phyloP scores from a whole-genome alignment of 2,329 filamentous ascomycete genomes.

The Zymoseptoria crescenta region DNA sequence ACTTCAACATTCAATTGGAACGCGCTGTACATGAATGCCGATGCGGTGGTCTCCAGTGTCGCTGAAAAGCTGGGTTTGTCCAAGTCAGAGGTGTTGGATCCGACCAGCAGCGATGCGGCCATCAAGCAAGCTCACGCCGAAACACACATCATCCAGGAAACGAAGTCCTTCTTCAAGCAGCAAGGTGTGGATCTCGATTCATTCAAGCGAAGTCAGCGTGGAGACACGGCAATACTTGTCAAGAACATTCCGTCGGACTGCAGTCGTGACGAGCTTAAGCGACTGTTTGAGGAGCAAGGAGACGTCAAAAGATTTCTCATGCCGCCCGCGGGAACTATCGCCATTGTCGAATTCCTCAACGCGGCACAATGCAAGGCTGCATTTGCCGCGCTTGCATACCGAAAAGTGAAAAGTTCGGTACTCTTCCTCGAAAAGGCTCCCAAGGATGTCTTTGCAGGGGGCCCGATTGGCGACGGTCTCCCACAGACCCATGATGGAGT shows the following conservation, averaged over 20 bases:
- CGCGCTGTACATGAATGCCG: slow-evolving; percentile 94
- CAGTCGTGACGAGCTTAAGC: slow-evolving; percentile 67
- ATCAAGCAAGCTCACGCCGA: slow-evolving; percentile 96
- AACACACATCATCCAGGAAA: slow-evolving; percentile 92
- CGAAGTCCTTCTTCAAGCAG: slow-evolving; percentile 78
- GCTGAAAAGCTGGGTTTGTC: slow-evolving; percentile 79
- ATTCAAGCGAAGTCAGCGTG: slow-evolving; percentile 77
- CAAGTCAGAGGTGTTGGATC: slow-evolving; percentile 87
- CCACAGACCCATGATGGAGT: slow-evolving; percentile 25
- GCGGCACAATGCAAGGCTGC: slow-evolving; percentile 73
- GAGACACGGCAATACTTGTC: slow-evolving; percentile 79
- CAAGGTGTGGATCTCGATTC: slow-evolving; percentile 88
- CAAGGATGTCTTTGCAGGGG: slow-evolving; percentile 60
- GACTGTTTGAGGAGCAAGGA: slow-evolving; percentile 78
- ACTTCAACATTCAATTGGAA: slow-evolving; percentile 91
- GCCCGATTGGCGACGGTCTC: slow-evolving; percentile 18
- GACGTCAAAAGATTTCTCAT: slow-evolving; percentile 75
- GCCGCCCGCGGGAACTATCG: slow-evolving; percentile 87
- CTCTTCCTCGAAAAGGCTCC: slow-evolving; percentile 92
- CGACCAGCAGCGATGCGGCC: slow-evolving; percentile 88
- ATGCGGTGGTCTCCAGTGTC: slow-evolving; percentile 86
- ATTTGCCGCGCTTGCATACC: slow-evolving; percentile 78
- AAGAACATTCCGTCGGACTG: slow-evolving; percentile 92
- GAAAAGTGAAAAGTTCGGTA: slow-evolving; percentile 82
- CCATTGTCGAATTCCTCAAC: slow-evolving; percentile 81